Conservation (phyloP, 2,329 filamentous ascomycete species). For the Penicillium polonicum region DNA sequence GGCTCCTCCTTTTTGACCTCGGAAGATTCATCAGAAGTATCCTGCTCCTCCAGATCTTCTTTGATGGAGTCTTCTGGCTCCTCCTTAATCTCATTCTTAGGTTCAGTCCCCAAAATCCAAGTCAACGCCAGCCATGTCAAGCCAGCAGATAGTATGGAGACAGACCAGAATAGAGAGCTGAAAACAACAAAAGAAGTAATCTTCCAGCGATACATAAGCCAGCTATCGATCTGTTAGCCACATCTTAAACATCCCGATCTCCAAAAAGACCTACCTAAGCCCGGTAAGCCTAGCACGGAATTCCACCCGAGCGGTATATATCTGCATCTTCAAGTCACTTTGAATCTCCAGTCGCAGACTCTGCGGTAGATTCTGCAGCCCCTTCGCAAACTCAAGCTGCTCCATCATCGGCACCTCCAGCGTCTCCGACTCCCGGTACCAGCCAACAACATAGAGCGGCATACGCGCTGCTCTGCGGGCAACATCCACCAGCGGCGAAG, state of each 20-base stretch:
- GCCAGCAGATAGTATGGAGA: slow-evolving; percentile 67
- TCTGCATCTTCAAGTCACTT: slow-evolving; percentile 67
- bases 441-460: slow-evolving; percentile 67
- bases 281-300: slow-evolving; percentile 76
- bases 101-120: slow-evolving; percentile 35
- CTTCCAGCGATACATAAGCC: slow-evolving; percentile 84
- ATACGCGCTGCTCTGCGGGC: slow-evolving; percentile 63
- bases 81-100: slow-evolving; percentile 32
- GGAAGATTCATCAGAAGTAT: slow-evolving; percentile 21
- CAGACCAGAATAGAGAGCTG: slow-evolving; percentile 71
- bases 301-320: slow-evolving; percentile 68
- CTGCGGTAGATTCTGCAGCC: slow-evolving; percentile 53
- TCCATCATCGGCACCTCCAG: slow-evolving; percentile 73
- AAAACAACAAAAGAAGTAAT: slow-evolving; percentile 67
- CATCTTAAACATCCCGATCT: neutral
- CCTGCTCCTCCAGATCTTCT: slow-evolving; percentile 17
- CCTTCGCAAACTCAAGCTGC: slow-evolving; percentile 62
- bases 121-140: slow-evolving; percentile 62
- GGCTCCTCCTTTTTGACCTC: slow-evolving; percentile 34
- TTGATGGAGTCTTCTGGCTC: slow-evolving; percentile 24
- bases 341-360: slow-evolving; percentile 66
- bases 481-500: slow-evolving; percentile 65
- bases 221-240: slow-evolving; percentile 47
- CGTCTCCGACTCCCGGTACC: slow-evolving; percentile 61
- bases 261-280: slow-evolving; percentile 50